These are phyloP conservation scores for Penicillium ochrochloron DNA, from an alignment of 495 filamentous ascomycete genomes.

Conservation along the genomic window DNA sequence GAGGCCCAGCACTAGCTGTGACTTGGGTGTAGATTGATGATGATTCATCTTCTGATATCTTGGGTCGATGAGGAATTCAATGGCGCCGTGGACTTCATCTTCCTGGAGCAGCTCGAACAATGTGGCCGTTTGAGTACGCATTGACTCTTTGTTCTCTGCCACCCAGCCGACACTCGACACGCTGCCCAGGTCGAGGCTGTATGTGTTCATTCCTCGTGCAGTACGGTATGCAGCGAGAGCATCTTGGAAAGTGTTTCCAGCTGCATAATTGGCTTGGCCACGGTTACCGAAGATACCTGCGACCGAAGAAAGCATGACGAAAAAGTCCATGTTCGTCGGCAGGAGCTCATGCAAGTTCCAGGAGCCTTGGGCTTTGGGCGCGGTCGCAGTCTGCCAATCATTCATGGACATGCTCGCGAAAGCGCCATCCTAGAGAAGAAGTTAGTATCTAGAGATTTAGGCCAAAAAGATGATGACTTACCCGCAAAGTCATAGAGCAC, in stretches of 20 bases:
- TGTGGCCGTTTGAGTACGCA: constrained; percentile 21
- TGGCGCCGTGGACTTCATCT: constrained; percentile 33
- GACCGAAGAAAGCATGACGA: constrained; percentile 47
- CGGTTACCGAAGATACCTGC: constrained; percentile 39
- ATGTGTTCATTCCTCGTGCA: constrained; percentile 28
- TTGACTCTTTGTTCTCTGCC: constrained; percentile 34
- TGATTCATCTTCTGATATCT: constrained; percentile 12
- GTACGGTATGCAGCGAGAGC: constrained; percentile 41
- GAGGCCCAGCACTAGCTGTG: constrained; percentile 34
- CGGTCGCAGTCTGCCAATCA: constrained; percentile 31
- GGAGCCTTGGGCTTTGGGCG: constrained; percentile 33
- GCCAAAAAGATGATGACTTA: constrained; percentile 16
- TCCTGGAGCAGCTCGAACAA: constrained; percentile 34
- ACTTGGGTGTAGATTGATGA: not conserved
- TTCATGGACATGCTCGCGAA: constrained; percentile 46
- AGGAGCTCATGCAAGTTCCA: constrained; percentile 37
- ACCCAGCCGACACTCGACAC: constrained; percentile 62
- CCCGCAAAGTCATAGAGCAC: constrained; percentile 44
- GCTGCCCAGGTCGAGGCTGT: constrained; percentile 59
- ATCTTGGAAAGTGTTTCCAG: constrained; percentile 55
- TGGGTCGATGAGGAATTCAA: constrained; percentile 38
- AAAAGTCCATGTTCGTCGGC: constrained; percentile 37
- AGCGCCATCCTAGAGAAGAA: constrained; percentile 33
- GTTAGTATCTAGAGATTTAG: constrained; percentile 1
- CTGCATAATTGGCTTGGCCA: constrained; percentile 60